phyloP scores from a whole-genome alignment of 176 grass and related monocot species.

The Oryza meridionalis region DNA sequence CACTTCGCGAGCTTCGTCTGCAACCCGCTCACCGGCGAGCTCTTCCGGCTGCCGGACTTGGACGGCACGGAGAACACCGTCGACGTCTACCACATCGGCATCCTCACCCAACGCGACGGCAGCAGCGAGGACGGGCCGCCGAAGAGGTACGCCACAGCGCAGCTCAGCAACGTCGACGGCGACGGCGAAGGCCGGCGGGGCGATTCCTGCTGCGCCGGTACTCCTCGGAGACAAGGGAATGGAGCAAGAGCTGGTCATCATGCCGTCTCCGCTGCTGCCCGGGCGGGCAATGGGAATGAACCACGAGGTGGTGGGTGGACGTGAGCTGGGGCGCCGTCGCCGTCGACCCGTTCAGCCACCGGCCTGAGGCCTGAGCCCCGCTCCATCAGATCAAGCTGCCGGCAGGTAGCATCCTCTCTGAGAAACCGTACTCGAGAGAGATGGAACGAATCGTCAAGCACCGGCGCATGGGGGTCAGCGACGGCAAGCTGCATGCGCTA shows the following conservation, averaged over 20 bases:
- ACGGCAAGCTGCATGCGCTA: background rate
- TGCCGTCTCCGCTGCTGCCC: slow-evolving; percentile 20
- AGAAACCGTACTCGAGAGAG: background rate
- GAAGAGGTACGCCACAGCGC: background rate
- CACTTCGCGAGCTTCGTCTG: slow-evolving; percentile 18
- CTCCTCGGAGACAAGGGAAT: background rate
- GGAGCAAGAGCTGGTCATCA: background rate
- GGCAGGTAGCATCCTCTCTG: background rate
- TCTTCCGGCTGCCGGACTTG: slow-evolving; percentile 8
- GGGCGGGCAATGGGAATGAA: background rate
- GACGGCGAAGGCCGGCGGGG: background rate
- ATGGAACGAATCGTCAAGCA: background rate
- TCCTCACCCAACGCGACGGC: background rate
- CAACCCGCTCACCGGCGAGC: slow-evolving; percentile 22
- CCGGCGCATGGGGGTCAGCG: slow-evolving; percentile 12
- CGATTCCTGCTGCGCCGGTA: slow-evolving; percentile 9
- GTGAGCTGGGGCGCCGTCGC: too few relatives aligned
- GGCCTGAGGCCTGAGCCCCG: background rate
- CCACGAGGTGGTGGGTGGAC: slow-evolving; percentile 1
- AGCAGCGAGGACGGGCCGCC: background rate
- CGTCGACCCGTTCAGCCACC: too few relatives aligned
- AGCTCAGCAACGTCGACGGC: background rate
- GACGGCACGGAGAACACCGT: background rate
- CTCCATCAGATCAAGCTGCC: background rate
- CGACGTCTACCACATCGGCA: background rate